phyloP scores from a whole-genome alignment of 2,329 filamentous ascomycete species.

The Colletotrichum paranaense region DNA sequence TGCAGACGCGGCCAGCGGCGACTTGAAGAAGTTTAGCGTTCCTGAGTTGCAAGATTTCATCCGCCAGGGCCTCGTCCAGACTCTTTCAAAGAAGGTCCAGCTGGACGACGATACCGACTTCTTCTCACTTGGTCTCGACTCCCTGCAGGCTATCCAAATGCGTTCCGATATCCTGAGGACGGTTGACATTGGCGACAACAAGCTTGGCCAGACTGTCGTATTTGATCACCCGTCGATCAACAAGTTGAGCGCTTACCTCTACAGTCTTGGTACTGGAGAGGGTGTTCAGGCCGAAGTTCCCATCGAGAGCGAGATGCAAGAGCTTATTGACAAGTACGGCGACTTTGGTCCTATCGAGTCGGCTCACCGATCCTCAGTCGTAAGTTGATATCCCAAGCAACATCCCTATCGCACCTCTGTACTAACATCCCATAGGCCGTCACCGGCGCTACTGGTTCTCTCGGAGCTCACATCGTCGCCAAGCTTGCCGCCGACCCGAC shows the following conservation, averaged over 20 bases:
- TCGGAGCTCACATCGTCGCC: constrained; percentile 70
- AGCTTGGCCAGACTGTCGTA: constrained; percentile 66
- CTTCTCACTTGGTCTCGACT: constrained; percentile 68
- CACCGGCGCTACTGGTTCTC: constrained; percentile 74
- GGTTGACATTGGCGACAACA: constrained; percentile 58
- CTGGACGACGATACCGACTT: constrained; percentile 62
- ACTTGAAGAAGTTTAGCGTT: constrained; percentile 38
- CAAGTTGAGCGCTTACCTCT: constrained; percentile 56
- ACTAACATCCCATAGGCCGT: constrained; percentile 51
- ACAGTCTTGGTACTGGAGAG: constrained; percentile 52
- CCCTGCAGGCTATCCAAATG: constrained; percentile 67
- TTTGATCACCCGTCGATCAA: constrained; percentile 66
- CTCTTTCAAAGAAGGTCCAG: constrained; percentile 40
- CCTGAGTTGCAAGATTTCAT: constrained; percentile 48
- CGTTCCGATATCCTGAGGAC: constrained; percentile 62
- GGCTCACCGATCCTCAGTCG: not conserved
- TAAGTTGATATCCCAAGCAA: not conserved
- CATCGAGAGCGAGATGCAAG: constrained; percentile 43
- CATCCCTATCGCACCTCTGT: accelerated
- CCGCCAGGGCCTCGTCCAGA: constrained; percentile 41
- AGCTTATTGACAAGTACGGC: constrained; percentile 40
- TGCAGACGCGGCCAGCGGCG: constrained; percentile 39
- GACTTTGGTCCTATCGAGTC: not conserved
- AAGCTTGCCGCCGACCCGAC: constrained; percentile 69
- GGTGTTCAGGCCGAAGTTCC: constrained; percentile 40